A percentile compares a stretch with the other conserved stretches of the same genome.
phyloP scores from a whole-genome alignment of 495 filamentous ascomycete species.

The Neurospora cerealis region DNA sequence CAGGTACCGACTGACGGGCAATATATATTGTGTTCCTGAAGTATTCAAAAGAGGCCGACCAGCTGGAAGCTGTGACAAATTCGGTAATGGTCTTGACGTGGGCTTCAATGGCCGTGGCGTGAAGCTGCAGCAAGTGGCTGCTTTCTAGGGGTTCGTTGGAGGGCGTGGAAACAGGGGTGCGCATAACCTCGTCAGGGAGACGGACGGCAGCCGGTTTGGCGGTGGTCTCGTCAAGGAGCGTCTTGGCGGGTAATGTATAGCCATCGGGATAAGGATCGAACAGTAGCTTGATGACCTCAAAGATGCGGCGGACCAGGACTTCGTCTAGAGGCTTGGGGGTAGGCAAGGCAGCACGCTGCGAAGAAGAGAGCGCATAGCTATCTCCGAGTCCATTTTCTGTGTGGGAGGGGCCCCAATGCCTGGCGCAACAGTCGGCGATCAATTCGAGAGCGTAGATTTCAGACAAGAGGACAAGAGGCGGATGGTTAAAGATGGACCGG shows the following conservation, averaged over 20 bases:
- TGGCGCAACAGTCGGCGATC: slow-evolving; percentile 52
- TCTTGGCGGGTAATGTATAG: slow-evolving; percentile 34
- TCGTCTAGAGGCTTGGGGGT: slow-evolving; percentile 28
- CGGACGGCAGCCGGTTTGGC: slow-evolving; percentile 21
- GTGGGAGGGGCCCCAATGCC: slow-evolving; percentile 35
- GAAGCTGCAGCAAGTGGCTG: slow-evolving; percentile 15
- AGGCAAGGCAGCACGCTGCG: slow-evolving; percentile 11
- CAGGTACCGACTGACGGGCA: slow-evolving; percentile 33
- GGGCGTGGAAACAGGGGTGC: slow-evolving; percentile 26
- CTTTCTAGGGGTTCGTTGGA: slow-evolving; percentile 35
- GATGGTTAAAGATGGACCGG: slow-evolving; percentile 34
- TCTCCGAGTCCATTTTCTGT: not conserved
- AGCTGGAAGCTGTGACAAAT: slow-evolving; percentile 52
- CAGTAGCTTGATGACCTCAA: slow-evolving; percentile 33
- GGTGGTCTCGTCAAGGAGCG: slow-evolving; percentile 33
- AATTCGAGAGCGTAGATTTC: slow-evolving; percentile 51
- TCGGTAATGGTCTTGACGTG: slow-evolving; percentile 44
- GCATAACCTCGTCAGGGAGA: slow-evolving; percentile 22
- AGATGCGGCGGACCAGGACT: slow-evolving; percentile 28
- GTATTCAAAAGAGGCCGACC: slow-evolving; percentile 46
- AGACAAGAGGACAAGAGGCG: slow-evolving; percentile 46
- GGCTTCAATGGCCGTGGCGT: slow-evolving; percentile 33
- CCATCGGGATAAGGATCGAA: slow-evolving; percentile 39
- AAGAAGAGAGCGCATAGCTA: slow-evolving; percentile 10
- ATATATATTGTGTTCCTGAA: slow-evolving; percentile 37